Evolutionary conservation across 495 filamentous ascomycete genomes (phyloP), one percentile per base, ranked within the genome.

Genomic region (Penicillium salamii): DNA sequence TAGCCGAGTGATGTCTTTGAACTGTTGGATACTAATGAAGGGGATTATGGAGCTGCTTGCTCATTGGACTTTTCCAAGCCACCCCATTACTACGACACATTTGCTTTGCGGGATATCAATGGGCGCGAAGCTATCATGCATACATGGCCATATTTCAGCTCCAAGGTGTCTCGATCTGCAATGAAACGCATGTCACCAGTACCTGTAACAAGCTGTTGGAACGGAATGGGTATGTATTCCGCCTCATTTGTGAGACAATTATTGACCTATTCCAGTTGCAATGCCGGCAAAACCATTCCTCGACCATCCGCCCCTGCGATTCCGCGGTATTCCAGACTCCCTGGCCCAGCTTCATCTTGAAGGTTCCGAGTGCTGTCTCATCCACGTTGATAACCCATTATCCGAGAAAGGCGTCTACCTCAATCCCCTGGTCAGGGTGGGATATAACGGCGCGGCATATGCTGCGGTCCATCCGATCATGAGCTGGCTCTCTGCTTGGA

Each of bases 191-290:
- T 78, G 52, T 52, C 67, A 3, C 82, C 87, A 0, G 77, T 91
- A 6, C 85, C 82, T 2, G 89, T 95, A 0, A 68, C 64, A 23
- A 87, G 84, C 47, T 95, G 90, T 65, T 95, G 90, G 90, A 93
- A 93, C 44, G 88, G 89, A 35, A 85, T 92, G 60, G 67, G 75
- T 83, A 53, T 36, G 63, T 55, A 1, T 6, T 7, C n/a, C 5
- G 6, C 7, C 21, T 42, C 28, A n/a, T 12, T 11, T 6, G 7
- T 15, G 20, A 28, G 20, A 4, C 23, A 26, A 26, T 26, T 8
- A 8, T 47, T 61, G 37, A 55, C 29, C 23, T 38, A n/a, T 28
- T 40, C 7, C 23, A 72, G 80, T 85, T 14, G 75, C 69, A 11
- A 78, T 85, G 68, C 70, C 78, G 11, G 74, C 84, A 5, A 58